Evolutionary conservation across 306 rosid species (phyloP).

Genomic region (Hippophae gyantsensis): DNA sequence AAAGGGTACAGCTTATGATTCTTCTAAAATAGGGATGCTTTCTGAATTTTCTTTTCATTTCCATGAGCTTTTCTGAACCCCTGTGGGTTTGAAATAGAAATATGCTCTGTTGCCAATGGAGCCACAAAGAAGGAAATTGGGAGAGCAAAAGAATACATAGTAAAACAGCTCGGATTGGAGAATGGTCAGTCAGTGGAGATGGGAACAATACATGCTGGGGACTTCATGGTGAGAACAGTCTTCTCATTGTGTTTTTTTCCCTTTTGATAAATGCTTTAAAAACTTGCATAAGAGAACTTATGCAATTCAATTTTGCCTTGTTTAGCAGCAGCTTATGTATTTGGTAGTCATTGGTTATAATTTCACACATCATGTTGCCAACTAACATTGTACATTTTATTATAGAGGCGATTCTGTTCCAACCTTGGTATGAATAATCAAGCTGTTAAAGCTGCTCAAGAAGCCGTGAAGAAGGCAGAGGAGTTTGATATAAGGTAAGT

Average conservation of each 20-base stretch:
- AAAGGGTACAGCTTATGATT: slow-evolving; percentile 67
- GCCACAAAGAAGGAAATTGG: slow-evolving; percentile 98
- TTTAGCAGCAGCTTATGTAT: no score
- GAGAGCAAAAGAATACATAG: slow-evolving; percentile 95
- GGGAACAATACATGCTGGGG: slow-evolving; percentile 97
- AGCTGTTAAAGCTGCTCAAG: slow-evolving; percentile 13
- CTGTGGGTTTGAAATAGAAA: slow-evolving; percentile 73
- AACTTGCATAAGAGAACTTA: no score
- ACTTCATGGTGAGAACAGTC: slow-evolving; percentile 69
- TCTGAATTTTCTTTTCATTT: slow-evolving; percentile 40
- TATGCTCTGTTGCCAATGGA: slow-evolving; percentile 97
- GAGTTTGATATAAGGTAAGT: slow-evolving; percentile 14
- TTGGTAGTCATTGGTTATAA: no score
- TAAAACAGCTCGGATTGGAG: slow-evolving; percentile 96
- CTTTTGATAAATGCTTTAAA: no score
- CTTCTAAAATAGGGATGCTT: slow-evolving; percentile 55
- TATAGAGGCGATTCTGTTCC: slow-evolving; percentile 16
- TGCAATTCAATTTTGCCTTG: no score
- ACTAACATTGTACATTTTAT: neutral
- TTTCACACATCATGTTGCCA: no score
- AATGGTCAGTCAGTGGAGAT: slow-evolving; percentile 90
- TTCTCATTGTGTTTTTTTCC: neutral
- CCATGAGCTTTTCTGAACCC: slow-evolving; percentile 46
- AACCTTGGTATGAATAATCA: slow-evolving; percentile 11
- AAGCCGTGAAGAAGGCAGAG: slow-evolving; percentile 14